Conservation (phyloP, 495 filamentous ascomycete genomes). For the Annulohypoxylon stygium region DNA sequence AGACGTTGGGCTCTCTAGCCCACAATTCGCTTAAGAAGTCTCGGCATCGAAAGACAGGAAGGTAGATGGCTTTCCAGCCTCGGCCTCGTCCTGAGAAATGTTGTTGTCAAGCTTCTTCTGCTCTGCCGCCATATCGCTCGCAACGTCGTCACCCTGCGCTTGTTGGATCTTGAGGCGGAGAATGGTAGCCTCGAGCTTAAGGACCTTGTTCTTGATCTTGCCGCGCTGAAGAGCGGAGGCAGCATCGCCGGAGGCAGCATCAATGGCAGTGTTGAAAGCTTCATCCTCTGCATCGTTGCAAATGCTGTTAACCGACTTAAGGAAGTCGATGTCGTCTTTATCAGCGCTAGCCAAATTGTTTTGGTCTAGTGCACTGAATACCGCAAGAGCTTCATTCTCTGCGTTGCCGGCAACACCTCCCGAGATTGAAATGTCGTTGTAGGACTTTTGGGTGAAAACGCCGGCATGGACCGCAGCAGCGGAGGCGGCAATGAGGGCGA, state of each 20-base stretch:
- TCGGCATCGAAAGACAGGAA: constrained; percentile 47
- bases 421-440: constrained; percentile 56
- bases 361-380: constrained; percentile 52
- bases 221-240: constrained; percentile 61
- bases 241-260: constrained; percentile 50
- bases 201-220: constrained; percentile 69
- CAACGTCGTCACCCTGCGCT: constrained; percentile 55
- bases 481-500: constrained; percentile 43
- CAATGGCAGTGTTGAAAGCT: constrained; percentile 58
- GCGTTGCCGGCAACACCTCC: constrained; percentile 61
- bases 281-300: constrained; percentile 57
- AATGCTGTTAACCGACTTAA: constrained; percentile 55
- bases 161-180: constrained; percentile 52
- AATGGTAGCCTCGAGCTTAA: constrained; percentile 60
- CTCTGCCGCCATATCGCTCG: constrained; percentile 52
- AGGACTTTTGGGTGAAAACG: constrained; percentile 49
- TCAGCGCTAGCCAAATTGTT: constrained; percentile 55
- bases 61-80: constrained; percentile 51
- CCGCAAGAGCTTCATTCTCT: constrained; percentile 54
- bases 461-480: constrained; percentile 45
- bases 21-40: constrained; percentile 33
- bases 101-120: constrained; percentile 63
- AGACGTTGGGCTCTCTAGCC: neutral
- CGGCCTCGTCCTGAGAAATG: constrained; percentile 56
- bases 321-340: constrained; percentile 56